phyloP scores from a whole-genome alignment of 331 rosid species.

The Dryas integrifolia region DNA sequence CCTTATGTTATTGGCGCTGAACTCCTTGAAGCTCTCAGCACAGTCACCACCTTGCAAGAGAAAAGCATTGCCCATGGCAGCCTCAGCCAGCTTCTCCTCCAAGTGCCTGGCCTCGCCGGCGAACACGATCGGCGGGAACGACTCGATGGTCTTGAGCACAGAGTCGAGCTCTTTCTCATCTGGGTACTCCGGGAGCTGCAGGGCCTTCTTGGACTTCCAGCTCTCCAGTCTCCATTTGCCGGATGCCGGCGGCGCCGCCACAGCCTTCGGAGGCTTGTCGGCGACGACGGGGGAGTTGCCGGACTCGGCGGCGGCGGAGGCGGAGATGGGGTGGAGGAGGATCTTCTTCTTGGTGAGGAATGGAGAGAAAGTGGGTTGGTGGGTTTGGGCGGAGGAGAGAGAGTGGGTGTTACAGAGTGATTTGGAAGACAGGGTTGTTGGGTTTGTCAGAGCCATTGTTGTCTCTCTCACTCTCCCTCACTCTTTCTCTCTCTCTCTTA shows the following conservation, averaged over 20 bases:
- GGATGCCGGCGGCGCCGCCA: conserved; percentile 10
- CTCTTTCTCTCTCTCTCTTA: not conserved
- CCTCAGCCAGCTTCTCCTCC: conserved; percentile 66
- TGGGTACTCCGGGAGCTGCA: conserved; percentile 70
- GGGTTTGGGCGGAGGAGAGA: conserved; percentile 30
- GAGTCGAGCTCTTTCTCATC: conserved; percentile 43
- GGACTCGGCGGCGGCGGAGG: conserved; percentile 57
- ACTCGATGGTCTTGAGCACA: conserved; percentile 52
- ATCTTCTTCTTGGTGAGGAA: conserved; percentile 25
- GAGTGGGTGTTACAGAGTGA: conserved; percentile 30
- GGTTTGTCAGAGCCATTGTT: conserved; percentile 52
- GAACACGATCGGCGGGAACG: conserved; percentile 64
- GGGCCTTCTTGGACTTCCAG: conserved; percentile 58
- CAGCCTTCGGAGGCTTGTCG: conserved; percentile 8
- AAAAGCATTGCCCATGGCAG: conserved; percentile 59
- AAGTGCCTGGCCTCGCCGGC: conserved; percentile 68
- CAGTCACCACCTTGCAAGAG: conserved; percentile 68
- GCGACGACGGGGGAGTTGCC: conserved; percentile 20
- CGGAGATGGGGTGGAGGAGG: conserved; percentile 42
- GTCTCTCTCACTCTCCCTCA: not conserved
- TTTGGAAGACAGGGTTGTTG: conserved; percentile 52
- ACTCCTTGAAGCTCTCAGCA: conserved; percentile 82
- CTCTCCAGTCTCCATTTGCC: conserved; percentile 53
- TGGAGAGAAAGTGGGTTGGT: conserved; percentile 42
- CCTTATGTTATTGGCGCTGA: conserved; percentile 59